Conservation (phyloP, 225 moss, liverwort and hornwort genomes). For the Pseudisothecium myosuroides region DNA sequence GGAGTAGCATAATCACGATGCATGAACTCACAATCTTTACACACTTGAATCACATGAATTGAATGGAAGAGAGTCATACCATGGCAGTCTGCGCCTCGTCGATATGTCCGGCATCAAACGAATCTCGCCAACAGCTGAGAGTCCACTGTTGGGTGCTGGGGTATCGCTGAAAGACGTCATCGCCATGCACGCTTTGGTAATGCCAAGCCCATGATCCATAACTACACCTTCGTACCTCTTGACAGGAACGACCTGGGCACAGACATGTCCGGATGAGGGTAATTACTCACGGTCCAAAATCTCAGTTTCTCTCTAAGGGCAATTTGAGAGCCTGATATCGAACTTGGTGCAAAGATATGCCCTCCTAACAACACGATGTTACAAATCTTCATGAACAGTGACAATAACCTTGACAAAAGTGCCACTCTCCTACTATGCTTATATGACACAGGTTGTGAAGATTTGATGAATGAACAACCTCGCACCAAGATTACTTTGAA, state of each 20-base stretch:
- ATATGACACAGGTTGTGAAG: not conserved
- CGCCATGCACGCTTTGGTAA: slow-evolving; percentile 62
- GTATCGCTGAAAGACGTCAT: slow-evolving; percentile 58
- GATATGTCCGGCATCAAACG: slow-evolving; percentile 74
- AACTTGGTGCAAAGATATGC: not conserved
- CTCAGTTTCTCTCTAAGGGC: not conserved
- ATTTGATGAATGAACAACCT: not conserved
- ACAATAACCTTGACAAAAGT: not conserved
- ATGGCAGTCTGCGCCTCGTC: slow-evolving; percentile 62
- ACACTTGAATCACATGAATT: not conserved
- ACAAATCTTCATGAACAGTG: not conserved
- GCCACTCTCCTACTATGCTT: not conserved
- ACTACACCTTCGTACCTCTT: slow-evolving; percentile 61
- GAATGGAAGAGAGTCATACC: slow-evolving; percentile 13
- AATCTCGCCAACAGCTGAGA: slow-evolving; percentile 63
- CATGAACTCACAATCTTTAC: not conserved
- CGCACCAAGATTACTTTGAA: not conserved
- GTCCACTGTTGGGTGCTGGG: slow-evolving; percentile 56
- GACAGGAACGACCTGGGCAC: slow-evolving; percentile 68
- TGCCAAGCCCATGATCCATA: slow-evolving; percentile 56
- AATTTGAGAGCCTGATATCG: not conserved
- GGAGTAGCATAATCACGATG: not conserved
- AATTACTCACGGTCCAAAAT: not conserved
- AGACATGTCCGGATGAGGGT: not conserved
- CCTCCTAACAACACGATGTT: not conserved